Evolutionary conservation across 2,329 filamentous ascomycete genomes (phyloP), one percentile per base, ranked within the genome.

Genomic region (Cercospora sp.): DNA sequence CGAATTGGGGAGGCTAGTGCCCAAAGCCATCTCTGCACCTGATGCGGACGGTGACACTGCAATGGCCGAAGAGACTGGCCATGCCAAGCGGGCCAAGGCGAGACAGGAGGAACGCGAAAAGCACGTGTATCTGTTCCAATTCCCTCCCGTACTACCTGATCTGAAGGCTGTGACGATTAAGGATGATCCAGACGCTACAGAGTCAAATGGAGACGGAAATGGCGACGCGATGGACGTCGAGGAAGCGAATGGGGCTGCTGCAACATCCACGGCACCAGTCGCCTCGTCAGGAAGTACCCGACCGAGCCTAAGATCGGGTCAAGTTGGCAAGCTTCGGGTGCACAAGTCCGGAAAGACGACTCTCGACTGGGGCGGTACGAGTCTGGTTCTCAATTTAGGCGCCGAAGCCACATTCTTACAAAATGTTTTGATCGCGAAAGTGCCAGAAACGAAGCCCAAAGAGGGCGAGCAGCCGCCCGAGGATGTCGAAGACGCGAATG

Each of bases 51-150:
- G 82, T 66, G 82, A 85, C 66, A 75, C 76, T 5, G 67, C 71
- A 6, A 82, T 83, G 80, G 67, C 70, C 10, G 77, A 76, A 28
- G 74, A 71, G 45, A 73, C 69, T 7, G 66, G 69, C 10, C 45
- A 67, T 55, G n/a, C 64, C 13, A 60, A 69, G 57, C 60, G 24
- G 24, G 68, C 71, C 37, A 71, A 70, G 49, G 62, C 61, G 24
- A 65, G 72, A 63, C 71, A 77, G 34, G 83, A 80, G 62, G 80
- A 81, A 51, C 81, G 83, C 18, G 79, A 85, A 40, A 85, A 88
- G 64, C 84, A 85, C 66, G 82, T 88, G 63, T 89, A 89, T 75
- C 81, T 89, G 62, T 86, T 90, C 76, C 88, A 90, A 76, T 85
- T 90, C 73, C 88, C 88, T 12, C 87, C 88, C 0, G 82, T 88